phyloP scores from a whole-genome alignment of 345 rosid genomes.

The Nasturtium officinale region DNA sequence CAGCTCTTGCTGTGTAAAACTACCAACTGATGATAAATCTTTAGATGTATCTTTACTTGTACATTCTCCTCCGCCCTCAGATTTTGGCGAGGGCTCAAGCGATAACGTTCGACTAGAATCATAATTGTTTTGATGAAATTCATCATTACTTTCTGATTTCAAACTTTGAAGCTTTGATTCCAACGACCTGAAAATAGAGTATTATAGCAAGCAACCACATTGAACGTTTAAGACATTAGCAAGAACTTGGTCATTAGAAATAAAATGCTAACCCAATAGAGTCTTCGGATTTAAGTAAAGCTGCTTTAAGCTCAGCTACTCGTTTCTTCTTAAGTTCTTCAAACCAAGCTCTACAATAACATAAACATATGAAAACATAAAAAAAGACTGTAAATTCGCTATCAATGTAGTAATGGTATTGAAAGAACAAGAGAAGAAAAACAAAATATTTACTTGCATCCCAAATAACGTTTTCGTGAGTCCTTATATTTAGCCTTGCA shows the following conservation, averaged over 20 bases:
- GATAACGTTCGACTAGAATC: conserved; percentile 75
- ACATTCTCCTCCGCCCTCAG: conserved; percentile 54
- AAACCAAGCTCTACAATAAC: conserved; percentile 63
- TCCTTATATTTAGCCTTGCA: conserved; percentile 84
- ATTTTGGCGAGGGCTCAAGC: conserved; percentile 53
- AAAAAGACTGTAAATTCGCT: neutral
- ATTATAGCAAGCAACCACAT: neutral
- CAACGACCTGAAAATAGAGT: conserved; percentile 54
- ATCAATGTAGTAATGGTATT: neutral
- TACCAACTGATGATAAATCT: conserved; percentile 75
- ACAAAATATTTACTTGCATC: conserved; percentile 62
- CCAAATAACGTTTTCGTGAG: conserved; percentile 59
- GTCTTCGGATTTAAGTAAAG: conserved; percentile 67
- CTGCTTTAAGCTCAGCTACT: conserved; percentile 69
- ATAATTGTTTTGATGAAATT: conserved; percentile 41
- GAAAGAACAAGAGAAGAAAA: neutral
- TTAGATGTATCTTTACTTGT: conserved; percentile 63
- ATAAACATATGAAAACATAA: conserved; percentile 2
- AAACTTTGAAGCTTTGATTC: conserved; percentile 75
- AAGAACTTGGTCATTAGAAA: neutral
- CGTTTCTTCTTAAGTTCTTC: conserved; percentile 85
- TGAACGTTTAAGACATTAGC: neutral
- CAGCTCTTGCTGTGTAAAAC: conserved; percentile 68
- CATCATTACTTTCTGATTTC: conserved; percentile 58
- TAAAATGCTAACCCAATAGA: conserved; percentile 72